Conservation (phyloP, 805 yeast species). For the Ogataea glucozyma region DNA sequence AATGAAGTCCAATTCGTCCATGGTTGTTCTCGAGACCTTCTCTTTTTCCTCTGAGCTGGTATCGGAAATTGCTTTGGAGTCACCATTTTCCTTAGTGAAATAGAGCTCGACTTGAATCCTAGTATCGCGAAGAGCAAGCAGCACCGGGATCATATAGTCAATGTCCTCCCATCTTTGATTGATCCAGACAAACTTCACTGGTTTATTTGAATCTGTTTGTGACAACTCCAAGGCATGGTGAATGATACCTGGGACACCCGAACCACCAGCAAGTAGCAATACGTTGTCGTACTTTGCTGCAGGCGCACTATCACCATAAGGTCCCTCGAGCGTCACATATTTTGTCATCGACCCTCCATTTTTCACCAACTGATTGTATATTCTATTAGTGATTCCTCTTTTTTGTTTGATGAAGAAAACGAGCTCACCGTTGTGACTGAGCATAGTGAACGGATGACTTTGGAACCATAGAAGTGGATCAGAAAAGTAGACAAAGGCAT, state of each 20-base stretch:
- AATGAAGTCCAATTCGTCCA: constrained; percentile 30
- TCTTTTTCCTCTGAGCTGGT: background rate
- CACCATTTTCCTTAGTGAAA: constrained; percentile 37
- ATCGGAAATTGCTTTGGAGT: background rate
- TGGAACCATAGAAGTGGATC: constrained; percentile 58
- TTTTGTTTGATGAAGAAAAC: constrained; percentile 47
- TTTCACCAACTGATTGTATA: constrained; percentile 35
- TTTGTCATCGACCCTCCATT: constrained; percentile 35
- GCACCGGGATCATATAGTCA: constrained; percentile 45
- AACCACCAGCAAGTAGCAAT: constrained; percentile 66
- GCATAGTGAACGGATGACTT: constrained; percentile 69
- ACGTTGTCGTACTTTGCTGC: constrained; percentile 49
- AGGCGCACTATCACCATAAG: constrained; percentile 59
- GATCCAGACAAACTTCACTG: constrained; percentile 59
- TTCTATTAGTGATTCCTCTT: constrained; percentile 51
- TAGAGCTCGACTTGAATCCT: constrained; percentile 36
- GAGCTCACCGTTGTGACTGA: constrained; percentile 40
- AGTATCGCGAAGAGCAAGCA: constrained; percentile 30
- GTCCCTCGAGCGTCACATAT: constrained; percentile 58
- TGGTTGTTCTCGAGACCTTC: background rate
- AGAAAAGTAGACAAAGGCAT: constrained; percentile 56
- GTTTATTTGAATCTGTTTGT: constrained; percentile 23
- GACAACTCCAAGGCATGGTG: constrained; percentile 39
- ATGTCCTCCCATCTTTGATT: constrained; percentile 50
- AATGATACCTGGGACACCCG: constrained; percentile 61